These are phyloP conservation scores for Saccharomyces hybrid DNA, from an alignment of 1,139 yeast genomes.

Conservation along the genomic window DNA sequence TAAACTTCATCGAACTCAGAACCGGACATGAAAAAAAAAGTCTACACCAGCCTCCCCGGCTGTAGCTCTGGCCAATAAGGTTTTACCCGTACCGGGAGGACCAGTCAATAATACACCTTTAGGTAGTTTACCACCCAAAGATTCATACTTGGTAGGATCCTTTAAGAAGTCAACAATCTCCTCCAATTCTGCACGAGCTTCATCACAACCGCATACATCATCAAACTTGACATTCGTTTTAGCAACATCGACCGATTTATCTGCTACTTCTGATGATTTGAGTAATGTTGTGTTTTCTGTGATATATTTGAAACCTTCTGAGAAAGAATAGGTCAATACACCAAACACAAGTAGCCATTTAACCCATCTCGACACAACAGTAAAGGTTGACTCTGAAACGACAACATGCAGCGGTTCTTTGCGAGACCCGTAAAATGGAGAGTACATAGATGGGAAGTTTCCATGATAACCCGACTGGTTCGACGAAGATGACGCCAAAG, in stretches of 20 bases:
- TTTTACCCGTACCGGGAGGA: conserved; percentile 99
- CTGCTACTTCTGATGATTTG: conserved; percentile 68
- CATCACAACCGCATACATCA: conserved; percentile 97
- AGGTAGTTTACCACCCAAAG: conserved; percentile 93
- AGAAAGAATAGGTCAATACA: conserved; percentile 60
- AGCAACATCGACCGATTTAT: conserved; percentile 72
- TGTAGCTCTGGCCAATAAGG: conserved; percentile 92
- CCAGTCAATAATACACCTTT: conserved; percentile 96
- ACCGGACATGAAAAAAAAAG: conserved; percentile 96
- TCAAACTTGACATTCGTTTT: conserved; percentile 82
- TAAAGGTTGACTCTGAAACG: conserved; percentile 73
- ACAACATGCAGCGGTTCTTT: conserved; percentile 80
- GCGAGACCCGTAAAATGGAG: conserved; percentile 36
- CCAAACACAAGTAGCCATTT: conserved; percentile 86
- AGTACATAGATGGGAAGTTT: conserved; percentile 30
- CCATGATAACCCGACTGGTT: conserved; percentile 18
- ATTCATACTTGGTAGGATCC: conserved; percentile 93
- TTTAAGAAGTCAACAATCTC: conserved; percentile 94
- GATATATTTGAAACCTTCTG: conserved; percentile 66
- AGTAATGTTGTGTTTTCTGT: conserved; percentile 80
- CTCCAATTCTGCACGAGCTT: conserved; percentile 92
- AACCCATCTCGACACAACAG: conserved; percentile 76
- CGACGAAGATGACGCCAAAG: conserved; percentile 22
- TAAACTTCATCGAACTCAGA: conserved; percentile 96
- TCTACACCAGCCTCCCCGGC: conserved; percentile 99